Evolutionary conservation across 805 yeast species (phyloP), one percentile per base, ranked within the genome.

Genomic region (Ogataea methanolica): DNA sequence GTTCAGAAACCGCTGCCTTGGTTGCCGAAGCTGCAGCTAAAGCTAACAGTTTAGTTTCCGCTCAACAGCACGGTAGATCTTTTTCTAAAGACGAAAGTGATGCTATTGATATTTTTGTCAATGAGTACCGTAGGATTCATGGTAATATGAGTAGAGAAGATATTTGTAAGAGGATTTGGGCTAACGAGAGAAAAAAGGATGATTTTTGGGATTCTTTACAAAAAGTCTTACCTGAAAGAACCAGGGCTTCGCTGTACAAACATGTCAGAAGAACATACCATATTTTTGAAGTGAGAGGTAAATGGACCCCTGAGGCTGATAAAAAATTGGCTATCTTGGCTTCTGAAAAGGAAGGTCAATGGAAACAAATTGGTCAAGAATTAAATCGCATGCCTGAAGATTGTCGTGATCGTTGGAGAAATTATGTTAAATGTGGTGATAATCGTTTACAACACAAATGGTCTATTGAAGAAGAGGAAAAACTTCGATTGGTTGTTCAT

Each of bases 381-480:
- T 73, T 92, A 79, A 88, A 87, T 14, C 74, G 98, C 59, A 92
- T 92, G 98, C 97, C 98, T 0, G 98, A 92, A 61, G 98, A 92
- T 68, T 91, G 97, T 66, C 77, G 98, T 57, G 98, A 92, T 65
- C 75, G 98, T 57, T 92, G 96, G 96, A 76, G 98, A 66, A 92
- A 92, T 63, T 92, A 91, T 62, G 86, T 91, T 52, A 91, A 91
- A 65, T 92, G 97, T 70, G 97, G 97, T 22, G 73, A 73, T 16
- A 79, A 79, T 46, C 74, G 97, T 53, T 80, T 82, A 8, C 76
- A 79, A 43, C 86, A 87, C 63, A 88, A 85, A 62, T 91, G 98
- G 98, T 61, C 65, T 1, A 80, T 77, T 34, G 96, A 88, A 59
- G 97, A 91, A 62, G 97, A 91, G 62, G 73, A 70, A 17, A 66